Conservation (phyloP, 78 protist species). For the Mastigamoeba balamuthi region DNA sequence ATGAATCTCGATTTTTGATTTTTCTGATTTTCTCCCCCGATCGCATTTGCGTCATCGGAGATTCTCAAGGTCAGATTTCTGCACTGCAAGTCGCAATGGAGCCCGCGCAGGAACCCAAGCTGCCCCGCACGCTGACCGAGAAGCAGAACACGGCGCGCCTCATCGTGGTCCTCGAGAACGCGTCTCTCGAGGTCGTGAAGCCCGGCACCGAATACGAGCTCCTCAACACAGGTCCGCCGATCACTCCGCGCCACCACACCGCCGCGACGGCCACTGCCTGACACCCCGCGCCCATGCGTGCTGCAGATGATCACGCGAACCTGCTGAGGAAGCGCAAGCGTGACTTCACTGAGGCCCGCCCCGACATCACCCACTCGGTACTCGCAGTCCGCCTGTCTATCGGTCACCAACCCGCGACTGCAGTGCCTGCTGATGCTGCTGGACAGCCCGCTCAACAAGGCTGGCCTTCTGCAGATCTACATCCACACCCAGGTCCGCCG, state of each 20-base stretch:
- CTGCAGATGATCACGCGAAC: slow-evolving; percentile 83
- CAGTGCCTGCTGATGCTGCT: slow-evolving; percentile 87
- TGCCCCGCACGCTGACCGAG: background rate
- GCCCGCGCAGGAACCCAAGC: background rate
- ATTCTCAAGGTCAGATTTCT: no score
- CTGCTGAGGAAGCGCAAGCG: slow-evolving; percentile 52
- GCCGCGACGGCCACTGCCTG: background rate
- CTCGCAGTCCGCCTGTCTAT: background rate
- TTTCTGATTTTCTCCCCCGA: no score
- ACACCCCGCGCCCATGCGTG: no score
- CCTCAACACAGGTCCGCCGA: slow-evolving; percentile 69
- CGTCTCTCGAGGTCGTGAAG: slow-evolving; percentile 77
- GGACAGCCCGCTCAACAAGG: slow-evolving; percentile 95
- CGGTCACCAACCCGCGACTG: background rate
- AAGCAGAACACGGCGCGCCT: slow-evolving; percentile 36
- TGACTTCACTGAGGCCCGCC: slow-evolving; percentile 79
- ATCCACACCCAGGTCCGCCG: no score
- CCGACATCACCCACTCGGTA: slow-evolving; percentile 94
- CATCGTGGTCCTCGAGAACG: slow-evolving; percentile 80
- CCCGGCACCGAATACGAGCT: slow-evolving; percentile 67
- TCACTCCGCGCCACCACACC: background rate
- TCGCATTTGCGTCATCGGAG: no score
- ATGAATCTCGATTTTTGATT: no score
- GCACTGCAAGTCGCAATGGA: no score
- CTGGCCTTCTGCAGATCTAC: slow-evolving; percentile 88